Percentiles rank a stretch among this genome's conserved stretches.
These are phyloP conservation scores for Nyssa sinensis DNA, from an alignment of 148 eudicot species.

Conservation along the genomic window DNA sequence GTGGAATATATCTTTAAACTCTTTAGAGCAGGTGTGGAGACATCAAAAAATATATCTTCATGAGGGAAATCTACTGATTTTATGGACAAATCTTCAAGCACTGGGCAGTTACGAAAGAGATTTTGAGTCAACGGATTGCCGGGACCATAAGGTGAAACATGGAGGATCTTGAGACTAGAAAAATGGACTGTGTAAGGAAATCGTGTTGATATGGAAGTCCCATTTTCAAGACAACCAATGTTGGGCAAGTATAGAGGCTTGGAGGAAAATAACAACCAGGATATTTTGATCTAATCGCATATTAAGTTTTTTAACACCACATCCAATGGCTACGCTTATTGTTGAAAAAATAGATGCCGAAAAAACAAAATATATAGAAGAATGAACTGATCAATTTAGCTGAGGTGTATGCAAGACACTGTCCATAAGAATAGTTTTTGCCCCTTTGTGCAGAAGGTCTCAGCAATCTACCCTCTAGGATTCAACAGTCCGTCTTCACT, in stretches of 20 bases:
- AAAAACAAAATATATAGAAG: no score
- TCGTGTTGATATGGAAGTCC: background rate
- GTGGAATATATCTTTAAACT: background rate
- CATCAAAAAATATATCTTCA: background rate
- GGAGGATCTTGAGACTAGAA: slow-evolving; percentile 15
- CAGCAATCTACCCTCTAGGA: no score
- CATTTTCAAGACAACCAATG: background rate
- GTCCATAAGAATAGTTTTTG: no score
- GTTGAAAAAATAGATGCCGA: no score
- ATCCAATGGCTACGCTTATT: background rate
- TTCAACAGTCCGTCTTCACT: no score
- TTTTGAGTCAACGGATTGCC: background rate
- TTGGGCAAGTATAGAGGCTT: background rate
- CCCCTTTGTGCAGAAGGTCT: no score
- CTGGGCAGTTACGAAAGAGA: slow-evolving; percentile 15
- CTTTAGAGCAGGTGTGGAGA: slow-evolving; percentile 9
- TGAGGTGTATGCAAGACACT: no score
- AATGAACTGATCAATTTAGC: no score
- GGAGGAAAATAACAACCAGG: no score
- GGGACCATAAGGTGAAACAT: slow-evolving; percentile 7
- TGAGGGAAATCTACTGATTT: background rate
- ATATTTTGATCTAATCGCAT: no score
- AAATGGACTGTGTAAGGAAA: background rate
- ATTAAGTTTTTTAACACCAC: background rate
- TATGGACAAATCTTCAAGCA: slow-evolving; percentile 2